A percentile compares a stretch with the other conserved stretches of the same genome.
Evolutionary conservation across 441 rosid genomes (phyloP).

Genomic region (Aleurites moluccanus): DNA sequence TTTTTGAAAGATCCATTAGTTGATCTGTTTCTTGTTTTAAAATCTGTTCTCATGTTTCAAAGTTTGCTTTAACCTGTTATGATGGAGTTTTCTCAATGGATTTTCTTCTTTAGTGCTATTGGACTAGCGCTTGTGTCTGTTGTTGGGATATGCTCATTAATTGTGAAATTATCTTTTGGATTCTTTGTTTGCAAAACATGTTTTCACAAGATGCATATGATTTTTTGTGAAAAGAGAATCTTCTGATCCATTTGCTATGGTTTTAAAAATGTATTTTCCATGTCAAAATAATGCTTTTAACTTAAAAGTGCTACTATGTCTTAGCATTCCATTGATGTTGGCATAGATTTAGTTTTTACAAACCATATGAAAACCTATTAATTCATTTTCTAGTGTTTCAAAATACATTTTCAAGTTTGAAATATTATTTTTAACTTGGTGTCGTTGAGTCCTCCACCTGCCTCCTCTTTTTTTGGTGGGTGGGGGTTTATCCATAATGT

Average conservation of each 20-base stretch:
- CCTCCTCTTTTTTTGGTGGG: not conserved
- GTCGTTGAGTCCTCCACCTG: not conserved
- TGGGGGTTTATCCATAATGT: not conserved
- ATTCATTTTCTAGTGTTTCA: not conserved
- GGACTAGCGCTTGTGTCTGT: not conserved
- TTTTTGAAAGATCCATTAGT: not conserved
- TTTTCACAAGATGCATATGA: not conserved
- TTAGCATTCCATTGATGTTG: not conserved
- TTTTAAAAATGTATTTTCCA: not conserved
- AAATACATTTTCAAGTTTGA: not conserved
- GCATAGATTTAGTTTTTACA: not conserved
- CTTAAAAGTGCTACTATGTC: not conserved
- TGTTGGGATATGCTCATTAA: not conserved
- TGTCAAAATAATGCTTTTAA: not conserved
- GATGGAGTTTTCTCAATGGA: not conserved
- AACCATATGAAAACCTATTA: too few relatives aligned
- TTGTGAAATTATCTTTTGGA: not conserved
- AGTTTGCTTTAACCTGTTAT: not conserved
- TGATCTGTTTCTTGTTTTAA: not conserved
- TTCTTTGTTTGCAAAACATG: not conserved
- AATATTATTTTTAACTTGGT: not conserved
- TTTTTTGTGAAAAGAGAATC: not conserved
- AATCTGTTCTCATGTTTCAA: not conserved
- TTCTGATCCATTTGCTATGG: not conserved
- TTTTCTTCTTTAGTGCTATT: not conserved